phyloP scores from a whole-genome alignment of 129 eudicot species.

The Chrysanthemum seticuspe region DNA sequence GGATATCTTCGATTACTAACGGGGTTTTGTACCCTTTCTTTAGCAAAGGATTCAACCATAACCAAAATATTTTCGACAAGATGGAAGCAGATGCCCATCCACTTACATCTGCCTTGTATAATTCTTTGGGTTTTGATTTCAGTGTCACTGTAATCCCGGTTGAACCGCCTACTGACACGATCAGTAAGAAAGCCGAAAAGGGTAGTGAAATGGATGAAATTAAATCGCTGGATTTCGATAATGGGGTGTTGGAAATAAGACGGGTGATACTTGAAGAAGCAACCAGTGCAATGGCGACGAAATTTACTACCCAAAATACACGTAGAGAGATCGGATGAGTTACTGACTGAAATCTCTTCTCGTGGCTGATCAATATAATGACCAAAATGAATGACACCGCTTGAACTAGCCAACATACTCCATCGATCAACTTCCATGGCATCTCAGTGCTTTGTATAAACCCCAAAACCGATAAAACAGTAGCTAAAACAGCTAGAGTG shows the following conservation, averaged over 20 bases:
- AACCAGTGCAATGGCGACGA: slow-evolving; percentile 35
- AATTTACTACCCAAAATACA: slow-evolving; percentile 48
- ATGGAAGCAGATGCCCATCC: slow-evolving; percentile 63
- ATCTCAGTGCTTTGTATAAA: slow-evolving; percentile 27
- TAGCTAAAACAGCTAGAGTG: slow-evolving; percentile 34
- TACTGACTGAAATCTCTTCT: slow-evolving; percentile 37
- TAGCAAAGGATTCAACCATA: slow-evolving; percentile 58
- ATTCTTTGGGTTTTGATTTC: slow-evolving; percentile 28
- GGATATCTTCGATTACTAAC: slow-evolving; percentile 52
- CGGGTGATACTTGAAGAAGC: slow-evolving; percentile 37
- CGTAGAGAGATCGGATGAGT: slow-evolving; percentile 54
- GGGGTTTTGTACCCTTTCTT: slow-evolving; percentile 55
- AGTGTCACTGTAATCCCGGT: slow-evolving; percentile 43
- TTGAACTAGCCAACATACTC: slow-evolving; percentile 50
- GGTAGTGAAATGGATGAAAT: slow-evolving; percentile 38
- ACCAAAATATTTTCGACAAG: slow-evolving; percentile 47
- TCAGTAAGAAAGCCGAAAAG: slow-evolving; percentile 38
- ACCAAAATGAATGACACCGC: slow-evolving; percentile 36
- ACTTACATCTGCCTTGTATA: slow-evolving; percentile 37
- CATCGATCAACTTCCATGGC: slow-evolving; percentile 37
- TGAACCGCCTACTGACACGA: slow-evolving; percentile 47
- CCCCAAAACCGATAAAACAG: slow-evolving; percentile 33
- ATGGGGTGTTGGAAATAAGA: slow-evolving; percentile 19
- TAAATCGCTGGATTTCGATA: slow-evolving; percentile 39
- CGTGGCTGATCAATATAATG: slow-evolving; percentile 42